These are phyloP conservation scores for Trichomonascaceae sp. DNA, from an alignment of 1,139 yeast genomes.

Conservation along the genomic window DNA sequence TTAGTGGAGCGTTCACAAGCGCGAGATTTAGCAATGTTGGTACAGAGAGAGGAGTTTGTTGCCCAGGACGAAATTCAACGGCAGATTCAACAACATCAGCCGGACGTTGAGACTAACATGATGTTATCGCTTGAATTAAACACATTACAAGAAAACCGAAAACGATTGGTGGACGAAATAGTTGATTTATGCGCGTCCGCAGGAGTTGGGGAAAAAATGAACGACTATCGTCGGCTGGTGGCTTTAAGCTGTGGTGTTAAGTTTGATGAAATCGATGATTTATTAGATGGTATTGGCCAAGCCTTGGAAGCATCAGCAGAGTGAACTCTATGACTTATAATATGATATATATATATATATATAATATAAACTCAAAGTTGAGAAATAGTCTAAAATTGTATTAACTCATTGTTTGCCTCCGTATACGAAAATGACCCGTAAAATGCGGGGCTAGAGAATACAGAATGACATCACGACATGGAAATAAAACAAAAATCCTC, in stretches of 20 bases:
- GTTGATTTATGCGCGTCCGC: constrained; percentile 43
- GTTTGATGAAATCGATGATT: constrained; percentile 74
- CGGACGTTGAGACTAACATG: constrained; percentile 23
- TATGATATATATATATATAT: neutral
- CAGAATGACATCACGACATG: no score
- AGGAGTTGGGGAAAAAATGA: constrained; percentile 53
- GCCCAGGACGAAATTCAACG: constrained; percentile 29
- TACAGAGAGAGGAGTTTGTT: constrained; percentile 42
- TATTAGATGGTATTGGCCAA: constrained; percentile 52
- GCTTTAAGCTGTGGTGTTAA: constrained; percentile 78
- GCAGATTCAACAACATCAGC: constrained; percentile 12
- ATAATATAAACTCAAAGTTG: no score
- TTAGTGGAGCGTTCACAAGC: constrained; percentile 53
- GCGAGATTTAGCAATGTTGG: constrained; percentile 43
- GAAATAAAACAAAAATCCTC: neutral
- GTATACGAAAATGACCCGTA: no score
- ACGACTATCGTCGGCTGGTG: constrained; percentile 73
- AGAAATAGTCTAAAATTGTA: no score
- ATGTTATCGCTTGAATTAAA: constrained; percentile 39
- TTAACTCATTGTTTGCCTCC: no score
- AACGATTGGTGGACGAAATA: constrained; percentile 39
- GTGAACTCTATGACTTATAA: neutral
- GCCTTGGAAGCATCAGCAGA: constrained; percentile 28
- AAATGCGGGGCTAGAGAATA: neutral
- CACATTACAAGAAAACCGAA: constrained; percentile 44